Conservation (phyloP, 2,329 filamentous ascomycete species). For the Beauveria sp. region DNA sequence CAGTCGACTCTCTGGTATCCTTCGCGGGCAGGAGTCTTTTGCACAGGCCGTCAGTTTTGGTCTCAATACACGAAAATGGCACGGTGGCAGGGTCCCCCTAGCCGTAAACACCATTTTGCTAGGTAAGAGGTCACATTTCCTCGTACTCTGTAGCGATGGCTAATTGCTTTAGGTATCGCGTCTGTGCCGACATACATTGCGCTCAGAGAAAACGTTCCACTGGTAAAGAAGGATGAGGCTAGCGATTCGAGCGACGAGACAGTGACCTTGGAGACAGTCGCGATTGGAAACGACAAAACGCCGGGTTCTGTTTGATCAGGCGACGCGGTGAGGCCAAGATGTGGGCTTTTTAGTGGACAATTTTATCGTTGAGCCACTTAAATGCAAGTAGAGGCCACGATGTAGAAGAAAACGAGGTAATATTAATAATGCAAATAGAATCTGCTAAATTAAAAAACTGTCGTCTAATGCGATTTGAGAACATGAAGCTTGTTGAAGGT, state of each 20-base stretch:
- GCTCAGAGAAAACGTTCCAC: slow-evolving; percentile 20
- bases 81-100: slow-evolving; percentile 30
- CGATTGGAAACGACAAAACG: neutral
- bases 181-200: slow-evolving; percentile 22
- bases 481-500: neutral
- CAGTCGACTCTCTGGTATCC: slow-evolving; percentile 30
- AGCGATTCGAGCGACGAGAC: slow-evolving; percentile 1
- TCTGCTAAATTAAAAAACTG: neutral
- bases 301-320: neutral
- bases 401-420: neutral
- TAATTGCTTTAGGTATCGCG: slow-evolving; percentile 18
- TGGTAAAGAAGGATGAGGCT: slow-evolving; percentile 14
- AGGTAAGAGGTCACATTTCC: slow-evolving; percentile 18
- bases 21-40: slow-evolving; percentile 34
- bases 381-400: neutral
- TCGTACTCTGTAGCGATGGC: neutral
- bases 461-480: neutral
- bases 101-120: slow-evolving; percentile 32
- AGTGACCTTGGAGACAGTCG: neutral
- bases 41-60: slow-evolving; percentile 32
- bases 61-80: slow-evolving; percentile 30
- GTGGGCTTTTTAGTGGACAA: no score
- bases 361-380: neutral
- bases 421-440: neutral
- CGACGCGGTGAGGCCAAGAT: neutral